These are phyloP conservation scores for Talaromyces proteolyticus DNA, from an alignment of 495 filamentous ascomycete species.

Conservation along the genomic window DNA sequence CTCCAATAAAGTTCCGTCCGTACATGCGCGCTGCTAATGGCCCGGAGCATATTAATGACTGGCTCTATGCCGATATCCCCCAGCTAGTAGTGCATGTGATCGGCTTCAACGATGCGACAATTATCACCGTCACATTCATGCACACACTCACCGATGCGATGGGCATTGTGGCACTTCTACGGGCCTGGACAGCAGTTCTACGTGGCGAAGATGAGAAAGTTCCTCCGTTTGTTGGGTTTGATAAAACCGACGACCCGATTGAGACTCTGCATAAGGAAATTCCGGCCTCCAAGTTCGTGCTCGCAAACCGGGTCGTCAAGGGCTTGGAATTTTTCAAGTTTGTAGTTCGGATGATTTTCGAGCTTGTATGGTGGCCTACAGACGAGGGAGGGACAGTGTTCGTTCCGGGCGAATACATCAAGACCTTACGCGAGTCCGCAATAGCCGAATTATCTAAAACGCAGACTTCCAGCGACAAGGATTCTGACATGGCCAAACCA, in stretches of 20 bases:
- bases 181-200: constrained; percentile 16
- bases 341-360: constrained; percentile 20
- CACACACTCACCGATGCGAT: constrained; percentile 44
- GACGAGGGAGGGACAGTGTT: constrained; percentile 19
- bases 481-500: not conserved
- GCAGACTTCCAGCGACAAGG: no score
- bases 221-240: constrained; percentile 10
- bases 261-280: not conserved
- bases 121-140: constrained; percentile 38
- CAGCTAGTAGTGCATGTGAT: constrained; percentile 41
- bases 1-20: not conserved
- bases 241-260: constrained; percentile 7
- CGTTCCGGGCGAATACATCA: constrained; percentile 11
- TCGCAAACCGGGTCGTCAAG: constrained; percentile 11
- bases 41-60: constrained; percentile 25
- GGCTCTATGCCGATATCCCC: constrained; percentile 31
- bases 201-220: constrained; percentile 14
- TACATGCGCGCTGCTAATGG: not conserved
- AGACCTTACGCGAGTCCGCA: not conserved
- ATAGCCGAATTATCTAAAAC: not conserved
- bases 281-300: constrained; percentile 10
- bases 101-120: constrained; percentile 40
- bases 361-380: constrained; percentile 21
- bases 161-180: constrained; percentile 18
- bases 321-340: constrained; percentile 24